phyloP scores from a whole-genome alignment of 2,329 filamentous ascomycete species.

The Aspergillus carbonarius region DNA sequence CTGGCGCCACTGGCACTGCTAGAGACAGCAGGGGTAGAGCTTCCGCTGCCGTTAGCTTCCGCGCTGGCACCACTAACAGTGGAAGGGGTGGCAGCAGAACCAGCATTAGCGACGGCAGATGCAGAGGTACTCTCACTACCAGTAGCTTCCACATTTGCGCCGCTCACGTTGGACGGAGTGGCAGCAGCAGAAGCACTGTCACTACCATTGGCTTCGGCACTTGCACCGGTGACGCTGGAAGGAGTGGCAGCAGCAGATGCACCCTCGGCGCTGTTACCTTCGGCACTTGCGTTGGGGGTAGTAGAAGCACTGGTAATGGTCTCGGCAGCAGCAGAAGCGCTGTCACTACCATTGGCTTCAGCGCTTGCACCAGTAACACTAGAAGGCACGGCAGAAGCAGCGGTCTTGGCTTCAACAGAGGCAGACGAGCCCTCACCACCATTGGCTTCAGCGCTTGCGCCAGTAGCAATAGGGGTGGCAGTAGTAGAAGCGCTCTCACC shows the following conservation, averaged over 20 bases:
- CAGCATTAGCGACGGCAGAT: too few relatives aligned
- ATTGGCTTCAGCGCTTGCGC: not conserved
- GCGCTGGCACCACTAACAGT: not conserved
- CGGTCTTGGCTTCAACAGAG: not conserved
- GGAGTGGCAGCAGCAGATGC: not conserved
- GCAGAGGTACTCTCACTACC: not conserved
- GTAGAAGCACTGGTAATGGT: not conserved
- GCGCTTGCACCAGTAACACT: not conserved
- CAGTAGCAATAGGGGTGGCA: not conserved
- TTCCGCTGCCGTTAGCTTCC: not conserved
- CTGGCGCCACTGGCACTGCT: not conserved
- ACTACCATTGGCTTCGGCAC: not conserved
- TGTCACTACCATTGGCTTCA: not conserved
- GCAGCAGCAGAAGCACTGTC: not conserved
- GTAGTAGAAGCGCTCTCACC: not conserved
- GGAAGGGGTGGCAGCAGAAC: not conserved
- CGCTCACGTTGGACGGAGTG: not conserved
- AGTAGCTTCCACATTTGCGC: not conserved
- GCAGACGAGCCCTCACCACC: not conserved
- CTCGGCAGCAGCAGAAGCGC: not conserved
- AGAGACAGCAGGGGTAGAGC: not conserved
- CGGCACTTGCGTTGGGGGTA: not conserved
- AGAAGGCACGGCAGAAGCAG: not conserved
- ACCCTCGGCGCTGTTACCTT: not conserved
- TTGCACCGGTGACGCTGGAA: not conserved